Base-by-base conservation (phyloP, 345 rosid genomes). In the Eucalyptus viminalis region DNA sequence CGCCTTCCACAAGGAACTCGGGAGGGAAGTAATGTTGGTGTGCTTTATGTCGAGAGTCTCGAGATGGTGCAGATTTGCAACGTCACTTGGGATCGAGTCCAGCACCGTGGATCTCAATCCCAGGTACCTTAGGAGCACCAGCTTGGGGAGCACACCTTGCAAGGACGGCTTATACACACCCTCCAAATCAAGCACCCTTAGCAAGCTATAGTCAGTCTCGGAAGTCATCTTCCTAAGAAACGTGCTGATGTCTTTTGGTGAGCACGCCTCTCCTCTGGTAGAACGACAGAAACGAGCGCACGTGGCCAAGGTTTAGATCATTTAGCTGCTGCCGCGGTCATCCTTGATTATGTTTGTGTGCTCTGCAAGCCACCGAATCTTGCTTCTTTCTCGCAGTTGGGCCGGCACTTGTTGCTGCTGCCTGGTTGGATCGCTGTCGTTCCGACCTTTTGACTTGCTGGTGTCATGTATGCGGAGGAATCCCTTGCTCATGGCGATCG, bases 101-200 rank as follows among this genome's bases (percentile, higher is more conserved):
- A 91, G 6, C n/a, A 43, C 76, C 11, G 92, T 91, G 34, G 90
- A 88, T 49, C 92, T 90, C 91, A 90, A 80, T 53, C 92, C 92
- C 13, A 92, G 81, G 91, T 92, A 90, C 89, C 85, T 92, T 43
- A 92, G 44, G 3, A 62, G 86, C 54, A 49, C 81, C 51, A 92
- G 80, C 29, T 87, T 86, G 21, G 86, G 80, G 6, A 91, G 67
- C n/a, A 58, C 67, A 25, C 67, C 67, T 25, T 90, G 89, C 31
- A 92, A 80, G 81, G 88, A 54, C 1, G 93, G 93, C 60, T 87
- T 87, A 81, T 88, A 88, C 4, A 91, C 91, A n/a, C 88, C 65
- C 81, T 92, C 92, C 37, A 91, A 40, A 5, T 40, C 43, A 40
- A 40, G 43, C 6, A 40, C 43, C 43, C 43, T 40, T 5, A 40